Conservation (phyloP, 345 rosid genomes). For the Brassica napus region Da-Ae NC_063447.1:47181501-47182000, state of each 20-base stretch:
- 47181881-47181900: not conserved
- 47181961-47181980: too few species aligned
- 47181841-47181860: not conserved
- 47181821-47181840: not conserved
- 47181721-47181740: conserved; percentile 6
- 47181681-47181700: not conserved
- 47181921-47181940: too few species aligned
- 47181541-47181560: conserved; percentile 21
- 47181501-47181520: conserved; percentile 29
- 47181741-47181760: not conserved
- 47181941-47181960: too few species aligned
- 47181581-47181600: conserved; percentile 31
- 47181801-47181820: not conserved
- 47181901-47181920: not conserved
- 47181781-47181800: not conserved
- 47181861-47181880: not conserved
- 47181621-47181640: not conserved
- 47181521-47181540: conserved; percentile 25
- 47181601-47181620: conserved; percentile 27
- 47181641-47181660: conserved; percentile 1
- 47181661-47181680: not conserved
- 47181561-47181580: conserved; percentile 29
- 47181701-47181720: not conserved
- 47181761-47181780: not conserved
- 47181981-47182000: too few species aligned